phyloP scores from a whole-genome alignment of 2,329 filamentous ascomycete species.

The Nemania bipapillata region DNA sequence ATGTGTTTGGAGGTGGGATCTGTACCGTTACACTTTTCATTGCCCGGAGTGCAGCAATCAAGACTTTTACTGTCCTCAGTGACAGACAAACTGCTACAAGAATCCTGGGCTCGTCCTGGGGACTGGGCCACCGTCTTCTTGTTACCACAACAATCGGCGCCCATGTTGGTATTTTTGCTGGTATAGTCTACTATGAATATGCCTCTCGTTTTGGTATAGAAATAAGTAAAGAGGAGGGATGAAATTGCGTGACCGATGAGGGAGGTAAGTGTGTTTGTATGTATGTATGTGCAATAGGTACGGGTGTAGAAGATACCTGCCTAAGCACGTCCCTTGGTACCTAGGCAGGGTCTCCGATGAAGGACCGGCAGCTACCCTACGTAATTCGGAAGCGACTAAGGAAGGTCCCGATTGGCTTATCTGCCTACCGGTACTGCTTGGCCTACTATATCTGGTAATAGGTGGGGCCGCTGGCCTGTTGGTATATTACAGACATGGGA shows the following conservation, averaged over 20 bases:
- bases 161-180: constrained; percentile 27
- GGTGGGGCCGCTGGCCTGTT: neutral
- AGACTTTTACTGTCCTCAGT: neutral
- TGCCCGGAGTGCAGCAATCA: constrained; percentile 24
- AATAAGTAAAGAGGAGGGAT: neutral
- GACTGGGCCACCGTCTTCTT: constrained; percentile 12
- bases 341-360: neutral
- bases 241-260: neutral
- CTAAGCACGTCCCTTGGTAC: neutral
- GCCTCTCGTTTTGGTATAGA: neutral
- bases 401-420: constrained; percentile 6
- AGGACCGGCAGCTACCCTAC: neutral
- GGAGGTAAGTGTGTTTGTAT: neutral
- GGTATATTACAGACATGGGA: neutral
- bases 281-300: neutral
- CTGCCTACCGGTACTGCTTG: neutral
- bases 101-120: neutral
- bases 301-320: neutral
- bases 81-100: neutral
- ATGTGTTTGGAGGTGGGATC: neutral
- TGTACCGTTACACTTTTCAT: constrained; percentile 34
- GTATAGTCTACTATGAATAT: neutral
- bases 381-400: neutral
- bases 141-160: constrained; percentile 34
- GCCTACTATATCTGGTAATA: neutral